phyloP scores from a whole-genome alignment of 768 basidiomycete genomes.

The Mycena galopus region DNA sequence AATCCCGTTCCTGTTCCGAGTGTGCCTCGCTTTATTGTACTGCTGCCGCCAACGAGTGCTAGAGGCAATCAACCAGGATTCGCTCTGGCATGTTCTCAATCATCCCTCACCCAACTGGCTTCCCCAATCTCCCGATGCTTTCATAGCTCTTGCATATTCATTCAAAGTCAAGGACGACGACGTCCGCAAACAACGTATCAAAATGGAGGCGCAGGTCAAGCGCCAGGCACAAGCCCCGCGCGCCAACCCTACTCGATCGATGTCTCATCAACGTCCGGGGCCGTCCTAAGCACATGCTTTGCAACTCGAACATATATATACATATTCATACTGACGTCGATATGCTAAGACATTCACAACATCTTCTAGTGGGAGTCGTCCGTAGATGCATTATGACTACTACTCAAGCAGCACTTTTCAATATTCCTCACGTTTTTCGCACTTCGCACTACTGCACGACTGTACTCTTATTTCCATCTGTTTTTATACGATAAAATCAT shows the following conservation, averaged over 20 bases:
- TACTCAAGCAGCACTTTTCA: slow-evolving; percentile 9
- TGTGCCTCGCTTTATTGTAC: slow-evolving; percentile 74
- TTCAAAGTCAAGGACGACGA: slow-evolving; percentile 87
- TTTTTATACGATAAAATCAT: neutral
- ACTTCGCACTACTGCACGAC: slow-evolving; percentile 24
- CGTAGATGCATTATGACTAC: slow-evolving; percentile 16
- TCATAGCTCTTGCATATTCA: slow-evolving; percentile 71
- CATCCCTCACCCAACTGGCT: slow-evolving; percentile 67
- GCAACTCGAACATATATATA: neutral
- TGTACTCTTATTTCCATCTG: slow-evolving; percentile 9
- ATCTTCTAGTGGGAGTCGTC: neutral
- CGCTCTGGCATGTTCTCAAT: slow-evolving; percentile 61
- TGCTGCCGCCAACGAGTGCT: slow-evolving; percentile 73
- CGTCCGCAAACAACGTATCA: slow-evolving; percentile 77
- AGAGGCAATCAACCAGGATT: slow-evolving; percentile 60
- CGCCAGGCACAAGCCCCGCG: slow-evolving; percentile 63
- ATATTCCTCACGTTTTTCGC: slow-evolving; percentile 3
- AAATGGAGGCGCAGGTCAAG: slow-evolving; percentile 82
- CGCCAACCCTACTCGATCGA: slow-evolving; percentile 40
- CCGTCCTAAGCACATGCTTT: slow-evolving; percentile 7
- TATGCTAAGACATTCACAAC: slow-evolving; percentile 19
- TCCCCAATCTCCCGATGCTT: slow-evolving; percentile 70
- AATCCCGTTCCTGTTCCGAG: slow-evolving; percentile 78
- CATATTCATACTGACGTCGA: slow-evolving; percentile 12
- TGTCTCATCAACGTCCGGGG: slow-evolving; percentile 42